These are phyloP conservation scores for Rhodotorula paludigena DNA, from an alignment of 768 basidiomycete species.

Conservation along the genomic window DNA sequence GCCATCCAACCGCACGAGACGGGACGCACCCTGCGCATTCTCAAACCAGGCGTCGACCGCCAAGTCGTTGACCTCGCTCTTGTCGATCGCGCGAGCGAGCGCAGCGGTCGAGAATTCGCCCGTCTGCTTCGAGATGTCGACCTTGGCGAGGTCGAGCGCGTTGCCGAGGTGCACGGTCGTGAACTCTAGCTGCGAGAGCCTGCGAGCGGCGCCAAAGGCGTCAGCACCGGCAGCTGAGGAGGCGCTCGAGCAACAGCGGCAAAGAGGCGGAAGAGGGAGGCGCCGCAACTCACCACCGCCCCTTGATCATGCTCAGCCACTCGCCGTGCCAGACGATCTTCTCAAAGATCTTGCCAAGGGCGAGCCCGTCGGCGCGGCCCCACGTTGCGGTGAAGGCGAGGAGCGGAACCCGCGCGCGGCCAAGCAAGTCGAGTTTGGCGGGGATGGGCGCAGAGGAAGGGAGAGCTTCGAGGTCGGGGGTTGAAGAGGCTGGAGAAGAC, in stretches of 20 bases:
- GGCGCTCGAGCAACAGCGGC: too few relatives aligned
- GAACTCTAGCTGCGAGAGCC: constrained; percentile 82
- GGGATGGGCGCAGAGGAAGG: neutral
- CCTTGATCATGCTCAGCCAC: constrained; percentile 86
- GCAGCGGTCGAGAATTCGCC: constrained; percentile 79
- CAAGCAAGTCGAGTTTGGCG: constrained; percentile 13
- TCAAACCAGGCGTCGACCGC: constrained; percentile 82
- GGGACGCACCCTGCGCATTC: constrained; percentile 50
- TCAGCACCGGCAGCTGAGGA: neutral
- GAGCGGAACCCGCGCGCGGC: constrained; percentile 58
- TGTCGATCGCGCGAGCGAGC: constrained; percentile 77
- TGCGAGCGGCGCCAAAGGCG: constrained; percentile 27
- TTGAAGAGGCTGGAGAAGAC: neutral
- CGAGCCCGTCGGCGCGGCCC: constrained; percentile 81
- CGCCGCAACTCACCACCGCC: constrained; percentile 61
- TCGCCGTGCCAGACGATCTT: constrained; percentile 87
- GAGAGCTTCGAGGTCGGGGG: constrained; percentile 11
- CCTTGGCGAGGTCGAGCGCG: constrained; percentile 59
- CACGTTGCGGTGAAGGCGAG: constrained; percentile 95
- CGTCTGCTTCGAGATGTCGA: constrained; percentile 61
- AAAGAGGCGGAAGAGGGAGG: neutral
- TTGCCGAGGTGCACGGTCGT: constrained; percentile 67
- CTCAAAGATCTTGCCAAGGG: constrained; percentile 81
- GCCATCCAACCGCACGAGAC: neutral
- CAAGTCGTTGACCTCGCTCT: constrained; percentile 66